A percentile compares a stretch with the other conserved stretches of the same genome.
phyloP scores from a whole-genome alignment of 768 basidiomycete species.

The Amanita rimosa region DNA sequence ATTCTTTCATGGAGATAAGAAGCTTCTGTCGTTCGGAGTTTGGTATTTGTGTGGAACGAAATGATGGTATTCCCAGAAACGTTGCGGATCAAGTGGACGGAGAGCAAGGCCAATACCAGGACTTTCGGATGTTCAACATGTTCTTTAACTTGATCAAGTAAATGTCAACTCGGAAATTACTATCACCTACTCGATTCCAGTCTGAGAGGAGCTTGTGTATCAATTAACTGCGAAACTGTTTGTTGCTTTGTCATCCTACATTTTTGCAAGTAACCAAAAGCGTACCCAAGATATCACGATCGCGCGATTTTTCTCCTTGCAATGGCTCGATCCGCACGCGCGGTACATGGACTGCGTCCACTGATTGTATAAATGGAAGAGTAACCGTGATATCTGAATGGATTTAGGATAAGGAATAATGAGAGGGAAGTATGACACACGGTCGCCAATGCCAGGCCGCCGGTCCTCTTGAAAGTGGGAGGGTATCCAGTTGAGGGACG shows the following conservation, averaged over 20 bases:
- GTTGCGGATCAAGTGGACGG: conserved; percentile 38
- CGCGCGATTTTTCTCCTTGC: neutral
- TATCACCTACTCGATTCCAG: neutral
- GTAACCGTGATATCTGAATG: conserved; percentile 44
- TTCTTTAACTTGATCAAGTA: neutral
- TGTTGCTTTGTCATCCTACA: neutral
- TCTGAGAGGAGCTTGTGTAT: conserved; percentile 27
- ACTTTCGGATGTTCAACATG: conserved; percentile 15
- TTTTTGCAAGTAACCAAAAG: neutral
- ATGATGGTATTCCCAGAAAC: conserved; percentile 35
- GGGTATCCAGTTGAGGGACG: conserved; percentile 57
- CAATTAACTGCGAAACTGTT: conserved; percentile 14
- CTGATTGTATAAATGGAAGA: conserved; percentile 40
- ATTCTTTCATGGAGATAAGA: conserved; percentile 33
- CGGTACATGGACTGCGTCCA: conserved; percentile 14
- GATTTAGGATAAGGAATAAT: neutral
- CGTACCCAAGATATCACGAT: neutral
- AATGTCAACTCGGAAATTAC: neutral
- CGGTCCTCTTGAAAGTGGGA: conserved; percentile 48
- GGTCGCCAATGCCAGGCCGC: conserved; percentile 32
- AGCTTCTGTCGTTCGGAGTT: conserved; percentile 28
- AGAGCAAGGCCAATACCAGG: conserved; percentile 33
- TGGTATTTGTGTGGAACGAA: conserved; percentile 31
- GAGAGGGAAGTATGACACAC: conserved; percentile 21
- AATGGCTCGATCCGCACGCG: conserved; percentile 5